phyloP scores from a whole-genome alignment of 1,139 yeast genomes.

The Hansenula sp. region DNA sequence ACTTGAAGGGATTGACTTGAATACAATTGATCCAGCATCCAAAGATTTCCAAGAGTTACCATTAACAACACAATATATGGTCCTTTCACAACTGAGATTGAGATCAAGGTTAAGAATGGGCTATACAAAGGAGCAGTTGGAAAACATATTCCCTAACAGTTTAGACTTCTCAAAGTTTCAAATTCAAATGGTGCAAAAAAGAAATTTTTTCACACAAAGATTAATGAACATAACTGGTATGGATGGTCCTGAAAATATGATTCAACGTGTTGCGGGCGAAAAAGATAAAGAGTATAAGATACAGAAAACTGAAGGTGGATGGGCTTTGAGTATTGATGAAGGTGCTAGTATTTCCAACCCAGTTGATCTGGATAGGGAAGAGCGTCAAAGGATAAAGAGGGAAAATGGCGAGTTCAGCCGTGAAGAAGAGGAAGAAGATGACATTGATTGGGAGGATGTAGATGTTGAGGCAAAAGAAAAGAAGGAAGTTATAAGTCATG shows the following conservation, averaged over 20 bases:
- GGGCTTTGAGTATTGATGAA: conserved; percentile 63
- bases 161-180: conserved; percentile 93
- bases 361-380: conserved; percentile 33
- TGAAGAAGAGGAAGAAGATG: conserved; percentile 33
- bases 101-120: conserved; percentile 95
- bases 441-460: conserved; percentile 64
- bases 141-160: conserved; percentile 73
- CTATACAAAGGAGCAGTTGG: conserved; percentile 79
- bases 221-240: conserved; percentile 83
- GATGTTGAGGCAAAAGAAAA: conserved; percentile 27
- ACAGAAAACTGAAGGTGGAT: conserved; percentile 77
- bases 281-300: conserved; percentile 73
- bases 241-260: conserved; percentile 52
- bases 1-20: conserved; percentile 67
- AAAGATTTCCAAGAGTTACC: conserved; percentile 65
- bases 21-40: conserved; percentile 67
- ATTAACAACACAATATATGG: conserved; percentile 80
- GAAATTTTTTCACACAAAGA: conserved; percentile 86
- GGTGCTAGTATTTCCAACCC: conserved; percentile 39
- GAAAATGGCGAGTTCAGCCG: conserved; percentile 26
- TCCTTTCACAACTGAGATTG: conserved; percentile 75
- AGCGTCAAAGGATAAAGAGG: conserved; percentile 18
- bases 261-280: conserved; percentile 78
- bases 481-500: conserved; percentile 27
- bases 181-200: conserved; percentile 84